Percentiles rank a stretch among this genome's conserved stretches.
Conservation (phyloP, 2,329 filamentous ascomycete genomes). For the Aureobasidium zeae region DNA sequence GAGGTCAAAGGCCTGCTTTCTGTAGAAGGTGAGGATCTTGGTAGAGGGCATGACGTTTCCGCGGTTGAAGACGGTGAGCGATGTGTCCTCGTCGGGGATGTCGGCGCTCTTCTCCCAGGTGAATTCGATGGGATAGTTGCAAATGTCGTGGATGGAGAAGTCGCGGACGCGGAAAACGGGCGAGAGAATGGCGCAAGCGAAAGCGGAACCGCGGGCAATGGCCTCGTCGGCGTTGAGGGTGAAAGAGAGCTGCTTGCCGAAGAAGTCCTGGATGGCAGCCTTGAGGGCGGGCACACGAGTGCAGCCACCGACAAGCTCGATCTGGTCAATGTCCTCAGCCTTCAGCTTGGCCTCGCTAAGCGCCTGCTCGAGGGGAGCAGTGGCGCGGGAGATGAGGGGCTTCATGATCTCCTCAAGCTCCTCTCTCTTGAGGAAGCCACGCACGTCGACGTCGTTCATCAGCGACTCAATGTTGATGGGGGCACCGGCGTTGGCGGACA, state of each 20-base stretch:
- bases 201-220: slow-evolving; percentile 87
- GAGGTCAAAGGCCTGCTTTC: slow-evolving; percentile 92
- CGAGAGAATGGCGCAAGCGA: slow-evolving; percentile 94
- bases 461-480: slow-evolving; percentile 95
- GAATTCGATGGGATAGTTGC: slow-evolving; percentile 97
- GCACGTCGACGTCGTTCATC: slow-evolving; percentile 95
- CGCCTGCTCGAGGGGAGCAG: slow-evolving; percentile 74
- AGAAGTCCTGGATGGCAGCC: slow-evolving; percentile 80
- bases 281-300: slow-evolving; percentile 91
- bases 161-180: slow-evolving; percentile 97
- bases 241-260: slow-evolving; percentile 85
- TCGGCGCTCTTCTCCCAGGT: slow-evolving; percentile 97
- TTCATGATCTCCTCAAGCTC: slow-evolving; percentile 87
- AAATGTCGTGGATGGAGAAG: slow-evolving; percentile 94
- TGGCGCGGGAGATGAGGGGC: slow-evolving; percentile 67
- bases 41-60: slow-evolving; percentile 96
- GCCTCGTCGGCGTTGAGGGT: slow-evolving; percentile 98
- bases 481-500: slow-evolving; percentile 88
- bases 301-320: slow-evolving; percentile 91
- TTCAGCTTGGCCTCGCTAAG: slow-evolving; percentile 88
- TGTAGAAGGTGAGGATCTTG: slow-evolving; percentile 98
- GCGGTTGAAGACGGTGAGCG: slow-evolving; percentile 92
- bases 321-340: slow-evolving; percentile 80
- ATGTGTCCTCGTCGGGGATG: slow-evolving; percentile 97
- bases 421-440: slow-evolving; percentile 79